phyloP scores from a whole-genome alignment of 306 rosid species.

The Malus orientalis region DNA sequence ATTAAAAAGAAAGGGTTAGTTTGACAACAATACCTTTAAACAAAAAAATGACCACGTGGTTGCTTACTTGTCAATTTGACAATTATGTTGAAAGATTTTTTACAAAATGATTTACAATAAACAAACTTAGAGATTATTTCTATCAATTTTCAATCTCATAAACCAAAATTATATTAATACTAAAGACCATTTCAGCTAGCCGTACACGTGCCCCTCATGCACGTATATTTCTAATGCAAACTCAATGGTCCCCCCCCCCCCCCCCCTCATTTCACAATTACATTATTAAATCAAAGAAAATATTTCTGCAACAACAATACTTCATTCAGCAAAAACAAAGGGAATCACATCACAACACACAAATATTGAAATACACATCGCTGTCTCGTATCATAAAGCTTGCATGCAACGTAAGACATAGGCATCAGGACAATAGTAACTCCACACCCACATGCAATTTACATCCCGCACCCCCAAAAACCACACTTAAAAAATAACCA shows the following conservation, averaged over 20 bases:
- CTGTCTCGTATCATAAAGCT: slow-evolving; percentile 60
- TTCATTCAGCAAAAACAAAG: neutral
- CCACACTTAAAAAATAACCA: neutral
- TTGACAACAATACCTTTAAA: no score
- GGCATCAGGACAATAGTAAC: slow-evolving; percentile 41
- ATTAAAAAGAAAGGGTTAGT: no score
- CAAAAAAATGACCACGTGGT: no score
- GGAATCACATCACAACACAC: slow-evolving; percentile 4
- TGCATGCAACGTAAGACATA: slow-evolving; percentile 66
- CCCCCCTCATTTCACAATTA: neutral
- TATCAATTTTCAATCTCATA: no score
- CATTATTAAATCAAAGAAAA: neutral
- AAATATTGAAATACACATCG: slow-evolving; percentile 21
- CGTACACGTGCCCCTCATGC: neutral
- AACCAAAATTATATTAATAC: no score
- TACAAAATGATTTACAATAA: no score
- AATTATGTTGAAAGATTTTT: no score
- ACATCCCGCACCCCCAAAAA: slow-evolving; percentile 40
- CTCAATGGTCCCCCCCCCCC: slow-evolving; percentile 26
- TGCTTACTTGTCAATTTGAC: no score
- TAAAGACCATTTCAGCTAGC: no score
- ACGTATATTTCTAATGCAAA: slow-evolving; percentile 32
- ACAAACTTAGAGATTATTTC: no score
- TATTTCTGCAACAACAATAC: neutral
- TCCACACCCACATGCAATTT: slow-evolving; percentile 37